Evolutionary conservation across 495 filamentous ascomycete species (phyloP), one percentile per base, ranked within the genome.

Genomic region (Annulohypoxylon stygium): DNA sequence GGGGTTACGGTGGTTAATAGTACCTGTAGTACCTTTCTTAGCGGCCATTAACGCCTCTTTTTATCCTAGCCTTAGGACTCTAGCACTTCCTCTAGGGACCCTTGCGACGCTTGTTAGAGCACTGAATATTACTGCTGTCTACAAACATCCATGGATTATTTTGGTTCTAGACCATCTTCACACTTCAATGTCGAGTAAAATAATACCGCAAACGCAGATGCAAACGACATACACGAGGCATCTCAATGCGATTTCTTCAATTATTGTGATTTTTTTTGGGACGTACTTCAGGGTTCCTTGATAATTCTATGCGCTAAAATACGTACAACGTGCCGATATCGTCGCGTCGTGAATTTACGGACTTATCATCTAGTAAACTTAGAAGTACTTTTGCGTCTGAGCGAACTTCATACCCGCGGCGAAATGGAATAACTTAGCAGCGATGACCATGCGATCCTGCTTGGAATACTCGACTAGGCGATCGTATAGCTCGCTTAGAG

Each of bases 401-500:
- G 79, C 78, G 74, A 84, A 83, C 3, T 81, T 63, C 78, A 84
- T 84, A 9, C 82, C 82, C 1, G 78, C 78, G 18, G 82, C 81
- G 54, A 84, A 84, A 69, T 84, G 82, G 57, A 83, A 84, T 62
- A 84, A 53, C 75, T 84, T 84, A 0, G 82, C 82, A 14, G 82
- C 76, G 14, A 84, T 78, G 0, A 84, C 47, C 18, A 62, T 77
- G 33, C 81, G 66, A 45, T 82, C 80, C 64, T 53, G 23, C 74
- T 78, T 75, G n/a, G 77, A 77, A 62, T 83, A 86, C 76, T 83
- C 79, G 51, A 83, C 76, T 65, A 89, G 66, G 64, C 82, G 72
- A 14, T 85, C 79, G 72, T 86, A 88, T 18, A 89, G 64, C 78
- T 87, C 84, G 26, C 68, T 80, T 39, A 97, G 74, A n/a, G 91